A percentile compares a stretch with the other conserved stretches of the same genome.
Evolutionary conservation across 176 grass and related monocot genomes (phyloP).

Genomic region (Oryza brachyantha): DNA sequence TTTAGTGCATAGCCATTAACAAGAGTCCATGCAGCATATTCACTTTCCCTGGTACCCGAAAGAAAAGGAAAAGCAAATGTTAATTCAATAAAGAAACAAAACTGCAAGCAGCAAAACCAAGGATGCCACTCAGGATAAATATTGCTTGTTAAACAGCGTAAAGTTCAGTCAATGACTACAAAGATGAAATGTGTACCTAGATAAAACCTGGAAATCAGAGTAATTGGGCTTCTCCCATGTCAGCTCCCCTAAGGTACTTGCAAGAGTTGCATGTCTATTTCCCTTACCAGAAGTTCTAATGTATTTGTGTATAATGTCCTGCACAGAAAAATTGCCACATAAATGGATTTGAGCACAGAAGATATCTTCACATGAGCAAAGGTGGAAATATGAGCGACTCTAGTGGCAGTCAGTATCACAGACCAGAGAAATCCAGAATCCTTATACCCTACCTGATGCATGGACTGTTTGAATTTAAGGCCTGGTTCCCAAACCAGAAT

Average conservation of each 20-base stretch:
- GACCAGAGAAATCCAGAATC: constrained; percentile 7
- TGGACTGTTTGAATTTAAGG: not conserved
- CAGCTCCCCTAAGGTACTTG: constrained; percentile 74
- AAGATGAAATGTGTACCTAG: constrained; percentile 51
- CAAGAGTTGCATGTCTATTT: constrained; percentile 81
- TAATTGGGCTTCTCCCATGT: constrained; percentile 87
- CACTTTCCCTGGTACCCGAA: constrained; percentile 68
- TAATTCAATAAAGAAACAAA: constrained; percentile 15
- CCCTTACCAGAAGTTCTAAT: constrained; percentile 73
- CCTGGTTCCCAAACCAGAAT: not conserved
- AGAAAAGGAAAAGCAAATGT: constrained; percentile 12
- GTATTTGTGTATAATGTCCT: constrained; percentile 88
- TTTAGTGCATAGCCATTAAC: constrained; percentile 99
- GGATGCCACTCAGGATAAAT: constrained; percentile 16
- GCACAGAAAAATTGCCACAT: constrained; percentile 32
- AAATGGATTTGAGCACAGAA: constrained; percentile 16
- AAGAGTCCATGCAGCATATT: constrained; percentile 96
- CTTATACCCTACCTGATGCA: not conserved
- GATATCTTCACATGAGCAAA: constrained; percentile 6
- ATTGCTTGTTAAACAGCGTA: constrained; percentile 7
- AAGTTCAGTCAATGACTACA: not conserved
- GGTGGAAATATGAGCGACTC: not conserved
- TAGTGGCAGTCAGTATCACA: constrained; percentile 10
- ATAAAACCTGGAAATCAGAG: constrained; percentile 81
- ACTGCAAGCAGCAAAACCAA: not conserved